Evolutionary conservation across 2,329 filamentous ascomycete species (phyloP).

Genomic region (Fusarium annulatum): DNA sequence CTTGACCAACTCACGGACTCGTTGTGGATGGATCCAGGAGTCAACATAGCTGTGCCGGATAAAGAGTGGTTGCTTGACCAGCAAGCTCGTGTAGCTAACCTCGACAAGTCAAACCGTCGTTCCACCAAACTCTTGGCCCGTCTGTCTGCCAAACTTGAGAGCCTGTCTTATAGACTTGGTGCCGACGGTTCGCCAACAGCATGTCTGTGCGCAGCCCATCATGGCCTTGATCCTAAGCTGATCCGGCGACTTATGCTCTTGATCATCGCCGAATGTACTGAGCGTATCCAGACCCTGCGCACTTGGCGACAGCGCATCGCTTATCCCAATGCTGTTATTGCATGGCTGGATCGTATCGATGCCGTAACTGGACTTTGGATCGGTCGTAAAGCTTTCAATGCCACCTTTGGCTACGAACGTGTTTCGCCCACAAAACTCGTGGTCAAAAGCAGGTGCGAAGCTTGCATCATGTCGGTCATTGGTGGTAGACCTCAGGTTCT

Average conservation of each 20-base stretch:
- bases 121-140: conserved; percentile 49
- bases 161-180: conserved; percentile 11
- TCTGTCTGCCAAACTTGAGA: conserved; percentile 46
- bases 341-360: conserved; percentile 46
- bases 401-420: conserved; percentile 49
- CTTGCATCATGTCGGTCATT: conserved; percentile 63
- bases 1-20: conserved; percentile 51
- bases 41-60: conserved; percentile 44
- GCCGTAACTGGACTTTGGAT: conserved; percentile 53
- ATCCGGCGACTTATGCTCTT: conserved; percentile 58
- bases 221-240: conserved; percentile 54
- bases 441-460: conserved; percentile 58
- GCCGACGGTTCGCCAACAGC: conserved; percentile 45
- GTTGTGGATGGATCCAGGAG: conserved; percentile 50
- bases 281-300: conserved; percentile 46
- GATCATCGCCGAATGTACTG: conserved; percentile 56
- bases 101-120: conserved; percentile 43
- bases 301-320: conserved; percentile 26
- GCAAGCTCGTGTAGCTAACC: conserved; percentile 32
- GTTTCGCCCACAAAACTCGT: conserved; percentile 36
- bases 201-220: conserved; percentile 56
- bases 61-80: conserved; percentile 53
- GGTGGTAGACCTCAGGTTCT: conserved; percentile 57
- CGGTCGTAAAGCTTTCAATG: conserved; percentile 48
- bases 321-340: conserved; percentile 12